phyloP scores from a whole-genome alignment of 768 basidiomycete species.

The Agrocybe praecox region DNA sequence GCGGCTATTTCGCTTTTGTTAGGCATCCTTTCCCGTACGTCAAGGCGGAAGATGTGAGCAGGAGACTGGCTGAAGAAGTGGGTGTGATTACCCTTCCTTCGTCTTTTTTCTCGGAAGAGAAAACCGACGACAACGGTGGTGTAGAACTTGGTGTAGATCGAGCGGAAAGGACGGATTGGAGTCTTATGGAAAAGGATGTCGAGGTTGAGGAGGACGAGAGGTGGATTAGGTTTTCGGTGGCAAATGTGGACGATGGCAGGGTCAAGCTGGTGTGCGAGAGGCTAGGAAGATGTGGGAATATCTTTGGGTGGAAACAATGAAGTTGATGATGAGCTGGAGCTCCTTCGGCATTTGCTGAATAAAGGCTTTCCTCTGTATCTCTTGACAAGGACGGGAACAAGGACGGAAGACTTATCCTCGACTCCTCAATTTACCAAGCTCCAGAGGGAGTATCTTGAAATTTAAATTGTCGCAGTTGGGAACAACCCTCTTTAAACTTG shows the following conservation, averaged over 20 bases:
- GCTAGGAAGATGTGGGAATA: conserved; percentile 34
- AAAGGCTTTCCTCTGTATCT: too few species aligned
- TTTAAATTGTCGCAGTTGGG: too few species aligned
- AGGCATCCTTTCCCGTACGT: conserved; percentile 57
- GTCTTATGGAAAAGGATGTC: conserved; percentile 7
- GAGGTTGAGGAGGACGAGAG: conserved; percentile 45
- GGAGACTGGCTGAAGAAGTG: conserved; percentile 56
- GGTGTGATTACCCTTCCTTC: conserved; percentile 73
- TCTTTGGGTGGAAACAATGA: conserved; percentile 19
- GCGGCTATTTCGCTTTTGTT: conserved; percentile 83
- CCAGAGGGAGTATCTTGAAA: too few species aligned
- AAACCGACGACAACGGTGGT: conserved; percentile 26
- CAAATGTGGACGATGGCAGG: conserved; percentile 73
- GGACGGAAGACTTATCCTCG: too few species aligned
- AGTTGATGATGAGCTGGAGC: not conserved
- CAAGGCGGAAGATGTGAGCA: conserved; percentile 54
- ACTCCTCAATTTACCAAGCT: too few species aligned
- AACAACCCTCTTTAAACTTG: too few species aligned
- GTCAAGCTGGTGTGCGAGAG: conserved; percentile 55
- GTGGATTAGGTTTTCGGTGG: conserved; percentile 82
- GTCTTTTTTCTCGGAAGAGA: conserved; percentile 52
- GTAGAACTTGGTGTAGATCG: conserved; percentile 17
- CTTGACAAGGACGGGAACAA: too few species aligned
- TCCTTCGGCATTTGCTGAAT: not conserved
- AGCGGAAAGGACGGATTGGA: conserved; percentile 33